Evolutionary conservation across 2,329 filamentous ascomycete species (phyloP), one percentile per base, ranked within the genome.

Genomic region (Penicillium concentricum): DNA sequence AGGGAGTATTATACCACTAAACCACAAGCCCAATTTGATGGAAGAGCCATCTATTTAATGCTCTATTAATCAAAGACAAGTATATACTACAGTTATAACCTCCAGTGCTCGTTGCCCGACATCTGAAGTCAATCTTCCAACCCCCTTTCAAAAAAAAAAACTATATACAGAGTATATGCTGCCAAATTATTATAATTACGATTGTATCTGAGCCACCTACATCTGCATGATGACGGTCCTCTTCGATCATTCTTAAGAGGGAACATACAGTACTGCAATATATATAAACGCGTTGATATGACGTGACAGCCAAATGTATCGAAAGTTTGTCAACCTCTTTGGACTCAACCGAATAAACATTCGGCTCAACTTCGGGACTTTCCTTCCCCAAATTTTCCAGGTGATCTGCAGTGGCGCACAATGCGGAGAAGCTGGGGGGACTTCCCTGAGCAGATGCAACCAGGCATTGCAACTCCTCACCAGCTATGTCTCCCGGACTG

Each of bases 1-100:
- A 76, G 74, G 72, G 73, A 67, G 72, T 72, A 76, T 76, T 74
- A 76, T 76, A 77, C 75, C 75, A 76, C 74, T 76, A 76, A 76
- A 76, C 74, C 74, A 76, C 72, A 67, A 67, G 65, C 65, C 65
- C 65, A 59, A 7, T 54, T 62, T 0, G 51, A 55, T 65, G 51
- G 8, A 38, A 35, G 15, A 16, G 5, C 1, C 13, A 5, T 16
- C 5, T 3, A 35, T 16, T 16, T 35, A 16, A 2, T 35, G 15
- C 13, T 35, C 0, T 35, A 16, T 35, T 2, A 35, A 3, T 2
- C 32, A 16, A 35, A 0, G 6, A 34, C 12, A 5, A 15, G 2
- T 15, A 3, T 5, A 13, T 15, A 7, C 15, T 35, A 32, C 10
- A 15, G 2, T 32, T 2, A 5, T 32, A 6, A 16, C 32, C 32